Conservation (phyloP, 2,329 filamentous ascomycete genomes). For the Chalaropsis ovoidea region DNA sequence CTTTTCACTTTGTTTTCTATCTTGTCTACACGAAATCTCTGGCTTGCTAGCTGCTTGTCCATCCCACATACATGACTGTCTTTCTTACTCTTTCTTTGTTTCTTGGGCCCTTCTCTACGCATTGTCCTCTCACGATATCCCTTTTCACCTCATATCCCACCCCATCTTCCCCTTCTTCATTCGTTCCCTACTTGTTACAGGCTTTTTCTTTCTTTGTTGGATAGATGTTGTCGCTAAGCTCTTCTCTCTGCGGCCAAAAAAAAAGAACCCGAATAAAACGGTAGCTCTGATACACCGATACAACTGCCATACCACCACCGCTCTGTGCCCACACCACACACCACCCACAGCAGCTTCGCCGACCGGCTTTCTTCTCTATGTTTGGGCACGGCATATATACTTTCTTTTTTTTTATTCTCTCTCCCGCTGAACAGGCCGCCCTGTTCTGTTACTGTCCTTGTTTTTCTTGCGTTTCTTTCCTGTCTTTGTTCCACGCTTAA, state of each 20-base stretch:
- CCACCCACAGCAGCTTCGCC: not conserved
- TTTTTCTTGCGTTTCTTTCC: not conserved
- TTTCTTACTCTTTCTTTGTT: slow-evolving; percentile 18
- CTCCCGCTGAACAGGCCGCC: not conserved
- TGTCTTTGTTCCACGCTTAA: not conserved
- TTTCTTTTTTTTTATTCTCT: not conserved
- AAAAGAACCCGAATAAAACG: not conserved
- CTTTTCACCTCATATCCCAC: not conserved
- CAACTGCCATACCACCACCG: not conserved
- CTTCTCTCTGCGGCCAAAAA: not conserved
- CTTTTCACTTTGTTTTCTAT: slow-evolving; percentile 15
- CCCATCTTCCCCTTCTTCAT: not conserved
- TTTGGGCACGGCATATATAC: not conserved
- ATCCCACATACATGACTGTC: not conserved
- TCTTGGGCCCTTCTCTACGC: no score
- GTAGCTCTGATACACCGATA: not conserved
- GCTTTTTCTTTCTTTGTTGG: not conserved
- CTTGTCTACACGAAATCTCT: not conserved
- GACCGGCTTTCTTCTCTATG: not conserved
- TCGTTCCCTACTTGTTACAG: not conserved
- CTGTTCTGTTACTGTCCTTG: not conserved
- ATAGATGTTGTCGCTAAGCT: not conserved
- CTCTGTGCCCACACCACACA: not conserved
- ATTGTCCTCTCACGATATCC: not conserved
- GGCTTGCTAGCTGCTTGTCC: not conserved